phyloP scores from a whole-genome alignment of 768 basidiomycete genomes.

The Pisolithus marmoratus region DNA sequence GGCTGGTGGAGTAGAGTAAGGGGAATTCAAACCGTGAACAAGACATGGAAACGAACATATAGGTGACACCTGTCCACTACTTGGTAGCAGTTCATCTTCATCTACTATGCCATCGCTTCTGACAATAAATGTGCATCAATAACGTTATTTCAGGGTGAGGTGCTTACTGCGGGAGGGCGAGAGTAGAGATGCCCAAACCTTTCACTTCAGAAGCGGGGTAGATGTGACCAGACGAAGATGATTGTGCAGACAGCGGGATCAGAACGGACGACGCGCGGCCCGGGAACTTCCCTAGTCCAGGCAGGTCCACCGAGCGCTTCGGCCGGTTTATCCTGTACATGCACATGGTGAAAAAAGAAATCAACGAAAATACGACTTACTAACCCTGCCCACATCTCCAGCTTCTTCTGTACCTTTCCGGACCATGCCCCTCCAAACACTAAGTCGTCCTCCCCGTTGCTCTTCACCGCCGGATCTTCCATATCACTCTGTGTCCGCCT shows the following conservation, averaged over 20 bases:
- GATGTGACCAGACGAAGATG: slow-evolving; percentile 29
- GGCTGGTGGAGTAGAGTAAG: slow-evolving; percentile 11
- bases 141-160: background rate
- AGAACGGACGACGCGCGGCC: slow-evolving; percentile 22
- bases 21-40: background rate
- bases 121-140: slow-evolving; percentile 9
- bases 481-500: slow-evolving; percentile 25
- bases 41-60: slow-evolving; percentile 41
- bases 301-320: slow-evolving; percentile 24
- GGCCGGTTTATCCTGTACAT: slow-evolving; percentile 29
- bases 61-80: slow-evolving; percentile 75
- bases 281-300: slow-evolving; percentile 17
- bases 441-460: slow-evolving; percentile 25
- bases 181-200: slow-evolving; percentile 30
- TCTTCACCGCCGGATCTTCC: slow-evolving; percentile 21
- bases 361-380: slow-evolving; percentile 10
- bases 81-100: slow-evolving; percentile 56
- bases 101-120: slow-evolving; percentile 33
- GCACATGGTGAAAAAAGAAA: background rate
- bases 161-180: slow-evolving; percentile 36
- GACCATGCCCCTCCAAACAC: slow-evolving; percentile 33
- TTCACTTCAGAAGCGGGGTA: slow-evolving; percentile 19
- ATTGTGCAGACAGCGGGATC: slow-evolving; percentile 29
- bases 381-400: slow-evolving; percentile 46
- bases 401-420: slow-evolving; percentile 40